Percentiles rank a stretch among this genome's conserved stretches.
phyloP scores from a whole-genome alignment of 306 rosid species.

The Canavalia gladiata region DNA sequence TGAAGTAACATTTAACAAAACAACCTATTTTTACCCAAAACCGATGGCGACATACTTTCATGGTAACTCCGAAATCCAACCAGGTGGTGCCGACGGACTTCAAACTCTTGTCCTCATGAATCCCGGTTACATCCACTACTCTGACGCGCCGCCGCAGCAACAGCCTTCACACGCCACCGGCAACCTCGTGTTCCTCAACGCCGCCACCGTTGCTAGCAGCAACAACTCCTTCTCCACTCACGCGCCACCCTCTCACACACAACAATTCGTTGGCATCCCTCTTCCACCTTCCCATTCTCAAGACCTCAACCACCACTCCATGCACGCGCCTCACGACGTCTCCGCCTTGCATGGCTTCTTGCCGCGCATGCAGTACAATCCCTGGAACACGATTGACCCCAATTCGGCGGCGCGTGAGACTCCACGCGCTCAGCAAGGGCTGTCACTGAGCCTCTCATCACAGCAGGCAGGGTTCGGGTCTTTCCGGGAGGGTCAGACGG shows the following conservation, averaged over 20 bases:
- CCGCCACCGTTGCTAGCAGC: slow-evolving; percentile 43
- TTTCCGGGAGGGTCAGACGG: slow-evolving; percentile 59
- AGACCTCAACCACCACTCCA: slow-evolving; percentile 62
- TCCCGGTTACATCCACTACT: slow-evolving; percentile 82
- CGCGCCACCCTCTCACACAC: slow-evolving; percentile 80
- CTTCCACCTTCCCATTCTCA: slow-evolving; percentile 58
- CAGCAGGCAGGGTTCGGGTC: slow-evolving; percentile 76
- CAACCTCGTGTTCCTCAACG: slow-evolving; percentile 67
- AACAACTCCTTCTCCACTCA: slow-evolving; percentile 60
- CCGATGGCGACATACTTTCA: slow-evolving; percentile 97
- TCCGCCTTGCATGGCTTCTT: slow-evolving; percentile 86
- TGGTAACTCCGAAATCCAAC: slow-evolving; percentile 87
- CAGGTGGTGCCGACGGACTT: slow-evolving; percentile 68
- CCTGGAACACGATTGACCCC: slow-evolving; percentile 75
- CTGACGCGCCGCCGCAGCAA: slow-evolving; percentile 71
- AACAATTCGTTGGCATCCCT: slow-evolving; percentile 84
- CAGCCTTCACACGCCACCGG: slow-evolving; percentile 48
- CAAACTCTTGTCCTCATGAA: slow-evolving; percentile 96
- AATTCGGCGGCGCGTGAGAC: slow-evolving; percentile 79
- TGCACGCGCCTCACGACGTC: slow-evolving; percentile 67
- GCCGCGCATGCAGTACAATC: slow-evolving; percentile 77
- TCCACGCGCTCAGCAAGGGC: slow-evolving; percentile 80
- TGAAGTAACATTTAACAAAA: slow-evolving; percentile 36
- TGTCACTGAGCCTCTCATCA: slow-evolving; percentile 78
- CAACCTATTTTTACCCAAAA: slow-evolving; percentile 45